A percentile compares a stretch with the other conserved stretches of the same genome.
Evolutionary conservation across 257 asterid species (phyloP).

Genomic region (Solanum piurae): DNA sequence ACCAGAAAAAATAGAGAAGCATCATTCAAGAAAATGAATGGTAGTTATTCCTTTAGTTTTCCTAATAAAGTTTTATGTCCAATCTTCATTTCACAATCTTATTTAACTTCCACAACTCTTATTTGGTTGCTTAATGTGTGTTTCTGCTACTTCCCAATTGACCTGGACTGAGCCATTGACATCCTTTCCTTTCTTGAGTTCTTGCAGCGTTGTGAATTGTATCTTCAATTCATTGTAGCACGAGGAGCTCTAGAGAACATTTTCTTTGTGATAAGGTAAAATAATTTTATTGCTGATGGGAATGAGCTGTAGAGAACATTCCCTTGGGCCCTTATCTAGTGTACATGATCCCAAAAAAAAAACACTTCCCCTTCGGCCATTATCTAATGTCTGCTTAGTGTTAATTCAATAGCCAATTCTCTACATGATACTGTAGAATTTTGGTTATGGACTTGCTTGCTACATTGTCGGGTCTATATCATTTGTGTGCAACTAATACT

Average conservation of each 20-base stretch:
- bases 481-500: neutral
- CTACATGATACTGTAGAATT: neutral
- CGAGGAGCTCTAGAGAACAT: neutral
- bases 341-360: neutral
- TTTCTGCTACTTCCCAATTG: neutral
- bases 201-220: neutral
- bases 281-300: neutral
- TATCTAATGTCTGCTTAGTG: neutral
- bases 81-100: neutral
- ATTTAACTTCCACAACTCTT: neutral
- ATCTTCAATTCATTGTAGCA: neutral
- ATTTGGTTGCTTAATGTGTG: neutral
- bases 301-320: neutral
- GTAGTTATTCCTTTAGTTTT: neutral
- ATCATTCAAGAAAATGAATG: neutral
- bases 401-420: neutral
- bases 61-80: neutral
- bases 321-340: neutral
- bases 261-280: neutral
- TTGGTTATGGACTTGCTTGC: neutral
- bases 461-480: neutral
- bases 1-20: neutral
- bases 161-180: neutral
- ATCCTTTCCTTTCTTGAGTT: neutral
- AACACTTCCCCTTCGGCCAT: neutral